These are phyloP conservation scores for Zasmidium angulare DNA, from an alignment of 2,329 filamentous ascomycete genomes.

Conservation along the genomic window DNA sequence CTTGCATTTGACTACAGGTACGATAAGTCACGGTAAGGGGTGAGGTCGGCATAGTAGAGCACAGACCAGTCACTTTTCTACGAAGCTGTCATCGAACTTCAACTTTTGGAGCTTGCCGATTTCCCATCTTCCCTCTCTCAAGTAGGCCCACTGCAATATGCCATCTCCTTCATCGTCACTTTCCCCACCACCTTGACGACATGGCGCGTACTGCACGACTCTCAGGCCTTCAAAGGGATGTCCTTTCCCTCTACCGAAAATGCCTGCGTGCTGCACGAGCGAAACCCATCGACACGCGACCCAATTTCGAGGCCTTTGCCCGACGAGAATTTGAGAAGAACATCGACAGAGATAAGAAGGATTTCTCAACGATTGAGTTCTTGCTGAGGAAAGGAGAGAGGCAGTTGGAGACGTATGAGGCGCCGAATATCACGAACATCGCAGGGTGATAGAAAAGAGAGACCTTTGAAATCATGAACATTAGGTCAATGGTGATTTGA, in stretches of 20 bases:
- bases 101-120: neutral
- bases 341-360: slow-evolving; percentile 70
- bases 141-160: no score
- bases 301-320: slow-evolving; percentile 35
- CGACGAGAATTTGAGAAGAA: slow-evolving; percentile 72
- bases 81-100: neutral
- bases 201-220: slow-evolving; percentile 48
- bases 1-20: no score
- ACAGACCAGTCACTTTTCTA: neutral
- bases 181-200: neutral
- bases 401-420: slow-evolving; percentile 80
- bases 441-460: slow-evolving; percentile 20
- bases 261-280: slow-evolving; percentile 78
- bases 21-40: no score
- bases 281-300: slow-evolving; percentile 60
- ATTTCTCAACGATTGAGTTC: slow-evolving; percentile 84
- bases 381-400: slow-evolving; percentile 76
- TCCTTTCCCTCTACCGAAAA: slow-evolving; percentile 79
- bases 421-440: slow-evolving; percentile 77
- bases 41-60: no score
- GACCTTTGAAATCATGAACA: neutral
- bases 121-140: neutral
- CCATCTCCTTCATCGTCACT: neutral
- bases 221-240: slow-evolving; percentile 88
- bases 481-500: neutral